Conservation (phyloP, 257 asterid genomes). For the Paraleonurus japonicus region DNA sequence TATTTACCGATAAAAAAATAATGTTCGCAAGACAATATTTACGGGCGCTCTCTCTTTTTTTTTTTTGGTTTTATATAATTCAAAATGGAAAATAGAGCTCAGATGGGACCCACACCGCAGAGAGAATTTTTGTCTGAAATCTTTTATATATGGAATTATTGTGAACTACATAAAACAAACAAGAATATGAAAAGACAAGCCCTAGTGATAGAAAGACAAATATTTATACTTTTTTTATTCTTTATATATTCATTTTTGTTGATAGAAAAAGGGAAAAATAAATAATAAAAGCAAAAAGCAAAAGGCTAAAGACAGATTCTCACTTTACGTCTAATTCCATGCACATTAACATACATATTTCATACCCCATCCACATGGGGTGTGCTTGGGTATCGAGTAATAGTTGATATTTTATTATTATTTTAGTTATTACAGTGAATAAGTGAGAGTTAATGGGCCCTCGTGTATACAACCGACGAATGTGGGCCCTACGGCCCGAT, state of each 20-base stretch:
- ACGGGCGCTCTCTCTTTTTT: background rate
- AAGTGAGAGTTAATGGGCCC: conserved; percentile 35
- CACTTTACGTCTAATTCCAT: conserved; percentile 46
- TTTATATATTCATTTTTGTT: conserved; percentile 1
- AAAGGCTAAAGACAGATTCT: conserved; percentile 39
- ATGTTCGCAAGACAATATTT: background rate
- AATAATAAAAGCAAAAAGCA: conserved; percentile 18
- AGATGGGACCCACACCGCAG: conserved; percentile 23
- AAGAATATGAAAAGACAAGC: conserved; percentile 44
- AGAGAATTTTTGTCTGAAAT: conserved; percentile 34
- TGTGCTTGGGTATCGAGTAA: background rate
- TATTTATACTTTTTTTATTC: conserved; percentile 19
- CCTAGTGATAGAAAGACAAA: conserved; percentile 37
- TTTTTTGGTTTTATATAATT: background rate
- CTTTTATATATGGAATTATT: conserved; percentile 15
- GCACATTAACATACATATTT: conserved; percentile 21
- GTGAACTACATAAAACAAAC: conserved; percentile 29
- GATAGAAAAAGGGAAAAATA: background rate
- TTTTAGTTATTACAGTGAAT: background rate
- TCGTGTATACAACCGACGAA: conserved; percentile 21
- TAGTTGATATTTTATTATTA: background rate
- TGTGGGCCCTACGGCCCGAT: conserved; percentile 40
- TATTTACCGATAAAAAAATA: too few species aligned
- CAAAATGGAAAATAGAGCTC: background rate
- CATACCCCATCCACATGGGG: conserved; percentile 32